Conservation (phyloP, 2,329 filamentous ascomycete species). For the Pseudogymnoascus sp. region DNA sequence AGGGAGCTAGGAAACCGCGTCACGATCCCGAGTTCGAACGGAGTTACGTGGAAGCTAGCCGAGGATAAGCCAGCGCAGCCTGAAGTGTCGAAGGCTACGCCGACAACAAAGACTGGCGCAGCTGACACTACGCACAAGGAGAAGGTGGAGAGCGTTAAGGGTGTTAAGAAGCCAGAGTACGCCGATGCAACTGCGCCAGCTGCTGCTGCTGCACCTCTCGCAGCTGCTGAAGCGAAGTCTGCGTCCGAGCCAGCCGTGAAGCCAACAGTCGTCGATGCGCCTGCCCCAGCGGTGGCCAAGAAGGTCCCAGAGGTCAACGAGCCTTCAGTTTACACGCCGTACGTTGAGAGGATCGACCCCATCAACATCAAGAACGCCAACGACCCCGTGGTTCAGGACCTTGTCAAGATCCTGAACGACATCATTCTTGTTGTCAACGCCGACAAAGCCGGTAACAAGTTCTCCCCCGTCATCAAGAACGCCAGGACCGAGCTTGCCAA, state of each 20-base stretch:
- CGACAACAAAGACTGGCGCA: conserved; percentile 18
- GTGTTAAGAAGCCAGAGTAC: conserved; percentile 27
- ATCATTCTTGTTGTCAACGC: conserved; percentile 90
- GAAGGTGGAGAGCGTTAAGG: conserved; percentile 28
- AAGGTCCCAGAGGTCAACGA: conserved; percentile 56
- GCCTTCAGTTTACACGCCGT: conserved; percentile 53
- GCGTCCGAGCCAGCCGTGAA: conserved; percentile 14
- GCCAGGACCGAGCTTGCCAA: conserved; percentile 75
- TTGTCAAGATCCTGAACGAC: conserved; percentile 92
- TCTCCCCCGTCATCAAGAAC: conserved; percentile 68
- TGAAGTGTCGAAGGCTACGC: neutral
- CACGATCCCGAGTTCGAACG: conserved; percentile 76
- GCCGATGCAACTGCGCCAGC: conserved; percentile 20
- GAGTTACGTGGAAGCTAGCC: conserved; percentile 70
- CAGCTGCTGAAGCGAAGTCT: conserved; percentile 24
- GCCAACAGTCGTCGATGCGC: neutral
- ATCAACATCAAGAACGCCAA: conserved; percentile 65
- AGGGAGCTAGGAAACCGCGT: conserved; percentile 59
- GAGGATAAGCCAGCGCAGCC: conserved; percentile 41
- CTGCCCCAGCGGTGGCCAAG: conserved; percentile 12
- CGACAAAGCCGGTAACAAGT: conserved; percentile 69
- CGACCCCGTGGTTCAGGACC: conserved; percentile 83
- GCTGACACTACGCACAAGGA: conserved; percentile 21
- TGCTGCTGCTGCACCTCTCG: conserved; percentile 16
- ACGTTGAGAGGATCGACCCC: conserved; percentile 63